Percentiles rank a stretch among this genome's conserved stretches.
phyloP scores from a whole-genome alignment of 1,284 basidiomycete genomes.

The Ceratobasidium sp. region DNA sequence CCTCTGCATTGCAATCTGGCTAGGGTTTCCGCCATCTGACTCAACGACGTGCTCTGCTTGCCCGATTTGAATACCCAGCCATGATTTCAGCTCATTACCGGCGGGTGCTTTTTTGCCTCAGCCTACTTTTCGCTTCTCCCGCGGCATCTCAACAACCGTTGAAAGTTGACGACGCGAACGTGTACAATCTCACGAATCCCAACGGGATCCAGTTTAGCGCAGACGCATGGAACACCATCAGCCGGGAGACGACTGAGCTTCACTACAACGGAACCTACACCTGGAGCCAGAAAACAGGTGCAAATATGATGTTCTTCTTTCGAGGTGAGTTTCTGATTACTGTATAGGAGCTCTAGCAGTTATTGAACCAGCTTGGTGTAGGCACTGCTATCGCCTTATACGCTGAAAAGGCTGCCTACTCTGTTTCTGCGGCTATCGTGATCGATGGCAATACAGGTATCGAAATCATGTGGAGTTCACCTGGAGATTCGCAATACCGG shows the following conservation, averaged over 20 bases:
- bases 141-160: background rate
- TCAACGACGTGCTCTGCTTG: too few species aligned
- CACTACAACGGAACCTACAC: slow-evolving; percentile 10
- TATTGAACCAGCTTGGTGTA: background rate
- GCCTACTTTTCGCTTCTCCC: background rate
- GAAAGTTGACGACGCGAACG: slow-evolving; percentile 15
- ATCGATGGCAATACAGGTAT: background rate
- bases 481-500: too few species aligned
- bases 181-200: background rate
- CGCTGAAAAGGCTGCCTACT: background rate
- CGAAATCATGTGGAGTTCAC: background rate
- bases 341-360: background rate
- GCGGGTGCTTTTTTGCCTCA: background rate
- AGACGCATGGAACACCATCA: background rate
- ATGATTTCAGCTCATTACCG: background rate
- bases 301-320: slow-evolving; percentile 10
- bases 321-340: background rate
- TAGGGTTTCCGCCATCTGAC: too few species aligned
- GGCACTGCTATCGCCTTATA: background rate
- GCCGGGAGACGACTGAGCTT: background rate
- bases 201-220: slow-evolving; percentile 5
- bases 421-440: background rate
- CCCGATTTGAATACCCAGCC: too few species aligned
- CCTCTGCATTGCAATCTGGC: too few species aligned
- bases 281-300: background rate